Conservation (phyloP, 2,329 filamentous ascomycete species). For the Clonostachys rosea region DNA sequence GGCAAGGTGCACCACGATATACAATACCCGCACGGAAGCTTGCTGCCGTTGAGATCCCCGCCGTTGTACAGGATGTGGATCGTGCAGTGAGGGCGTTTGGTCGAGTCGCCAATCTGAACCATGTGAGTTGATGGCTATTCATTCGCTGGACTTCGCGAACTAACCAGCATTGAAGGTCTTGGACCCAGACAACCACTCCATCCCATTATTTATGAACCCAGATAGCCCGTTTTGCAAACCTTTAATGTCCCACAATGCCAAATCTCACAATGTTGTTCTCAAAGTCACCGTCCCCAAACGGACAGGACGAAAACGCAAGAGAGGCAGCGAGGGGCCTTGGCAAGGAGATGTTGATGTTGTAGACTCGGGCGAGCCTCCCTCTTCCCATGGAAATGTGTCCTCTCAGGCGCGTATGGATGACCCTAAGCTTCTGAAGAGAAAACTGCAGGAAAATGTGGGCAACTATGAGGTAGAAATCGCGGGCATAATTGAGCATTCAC, state of each 20-base stretch:
- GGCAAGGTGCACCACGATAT: slow-evolving; percentile 22
- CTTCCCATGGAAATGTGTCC: slow-evolving; percentile 17
- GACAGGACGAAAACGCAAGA: slow-evolving; percentile 81
- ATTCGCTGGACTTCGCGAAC: not conserved
- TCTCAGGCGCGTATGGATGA: slow-evolving; percentile 46
- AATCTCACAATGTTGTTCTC: slow-evolving; percentile 79
- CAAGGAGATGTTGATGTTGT: slow-evolving; percentile 32
- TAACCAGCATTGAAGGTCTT: slow-evolving; percentile 28
- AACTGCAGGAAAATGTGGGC: slow-evolving; percentile 65
- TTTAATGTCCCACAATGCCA: slow-evolving; percentile 69
- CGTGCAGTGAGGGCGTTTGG: slow-evolving; percentile 36
- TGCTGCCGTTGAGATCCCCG: slow-evolving; percentile 35
- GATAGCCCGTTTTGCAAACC: slow-evolving; percentile 76
- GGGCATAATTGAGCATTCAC: slow-evolving; percentile 71
- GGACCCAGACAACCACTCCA: slow-evolving; percentile 41
- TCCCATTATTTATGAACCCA: slow-evolving; percentile 73
- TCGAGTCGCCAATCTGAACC: slow-evolving; percentile 25
- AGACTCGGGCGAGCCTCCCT: slow-evolving; percentile 6
- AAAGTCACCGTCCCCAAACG: slow-evolving; percentile 83
- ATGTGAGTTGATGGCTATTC: slow-evolving; percentile 20
- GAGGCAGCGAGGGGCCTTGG: slow-evolving; percentile 67
- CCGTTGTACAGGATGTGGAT: slow-evolving; percentile 36
- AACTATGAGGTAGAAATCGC: slow-evolving; percentile 66
- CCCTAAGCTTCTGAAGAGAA: slow-evolving; percentile 52
- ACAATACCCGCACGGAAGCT: slow-evolving; percentile 24